Evolutionary conservation across 108 stramenopile species (phyloP).

Genomic region (Thalassiosira profunda): DNA sequence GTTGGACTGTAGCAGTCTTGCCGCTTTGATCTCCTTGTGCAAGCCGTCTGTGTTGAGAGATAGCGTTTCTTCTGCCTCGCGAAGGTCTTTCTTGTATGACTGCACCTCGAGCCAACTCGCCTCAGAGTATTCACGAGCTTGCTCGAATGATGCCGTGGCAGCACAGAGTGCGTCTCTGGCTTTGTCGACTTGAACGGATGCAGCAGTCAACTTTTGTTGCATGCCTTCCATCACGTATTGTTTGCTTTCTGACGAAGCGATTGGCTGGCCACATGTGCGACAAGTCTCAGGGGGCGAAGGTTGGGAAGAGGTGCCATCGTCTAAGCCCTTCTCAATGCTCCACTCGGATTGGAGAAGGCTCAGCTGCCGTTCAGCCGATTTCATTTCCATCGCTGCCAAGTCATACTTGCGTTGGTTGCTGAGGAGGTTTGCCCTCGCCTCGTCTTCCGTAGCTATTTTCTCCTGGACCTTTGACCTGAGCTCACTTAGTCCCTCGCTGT

Average conservation of each 20-base stretch:
- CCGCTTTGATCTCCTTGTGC: constrained; percentile 27
- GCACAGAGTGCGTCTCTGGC: background rate
- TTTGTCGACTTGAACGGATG: background rate
- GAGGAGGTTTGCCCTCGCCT: constrained; percentile 8
- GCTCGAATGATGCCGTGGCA: too few relatives aligned
- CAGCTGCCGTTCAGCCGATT: constrained; percentile 33
- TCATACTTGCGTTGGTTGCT: constrained; percentile 23
- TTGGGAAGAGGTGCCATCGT: too few relatives aligned
- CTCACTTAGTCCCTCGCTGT: constrained; percentile 15
- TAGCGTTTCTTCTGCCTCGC: constrained; percentile 15
- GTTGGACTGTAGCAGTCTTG: constrained; percentile 28
- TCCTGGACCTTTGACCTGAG: constrained; percentile 23
- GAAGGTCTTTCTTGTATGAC: constrained; percentile 9
- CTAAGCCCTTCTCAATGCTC: too few relatives aligned
- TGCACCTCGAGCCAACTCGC: constrained; percentile 18
- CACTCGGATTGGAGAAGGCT: constrained; percentile 51
- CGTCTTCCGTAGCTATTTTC: background rate
- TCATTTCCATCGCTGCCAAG: constrained; percentile 21
- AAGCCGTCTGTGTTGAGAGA: constrained; percentile 10
- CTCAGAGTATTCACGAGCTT: too few relatives aligned
- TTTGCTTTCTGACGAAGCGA: constrained; percentile 20
- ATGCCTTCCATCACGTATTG: constrained; percentile 5
- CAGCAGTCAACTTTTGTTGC: constrained; percentile 5
- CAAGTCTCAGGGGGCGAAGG: constrained; percentile 51
- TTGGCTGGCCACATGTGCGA: constrained; percentile 68